Evolutionary conservation across 495 filamentous ascomycete species (phyloP).

Genomic region (Xylaria acuta): DNA sequence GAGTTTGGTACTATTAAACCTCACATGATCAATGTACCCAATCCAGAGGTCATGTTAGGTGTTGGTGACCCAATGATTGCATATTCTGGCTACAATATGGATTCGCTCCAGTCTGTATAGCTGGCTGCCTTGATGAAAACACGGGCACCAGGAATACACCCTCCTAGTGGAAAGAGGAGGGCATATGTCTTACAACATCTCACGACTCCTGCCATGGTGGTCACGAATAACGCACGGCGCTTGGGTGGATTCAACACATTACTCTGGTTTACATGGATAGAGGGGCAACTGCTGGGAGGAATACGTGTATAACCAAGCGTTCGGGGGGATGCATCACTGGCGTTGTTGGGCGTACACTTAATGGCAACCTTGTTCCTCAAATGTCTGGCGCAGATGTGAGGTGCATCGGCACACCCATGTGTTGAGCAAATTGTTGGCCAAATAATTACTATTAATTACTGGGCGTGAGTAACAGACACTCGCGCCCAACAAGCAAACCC

Average conservation of each 20-base stretch:
- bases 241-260: conserved; percentile 16
- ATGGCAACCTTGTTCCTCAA: neutral
- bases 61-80: conserved; percentile 57
- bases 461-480: conserved; percentile 17
- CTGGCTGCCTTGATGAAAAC: neutral
- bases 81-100: conserved; percentile 46
- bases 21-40: conserved; percentile 50
- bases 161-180: neutral
- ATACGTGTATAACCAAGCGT: conserved; percentile 12
- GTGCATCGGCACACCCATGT: conserved; percentile 1
- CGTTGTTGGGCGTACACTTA: conserved; percentile 17
- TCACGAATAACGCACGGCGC: conserved; percentile 23
- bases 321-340: conserved; percentile 13
- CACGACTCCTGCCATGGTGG: neutral
- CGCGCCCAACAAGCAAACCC: conserved; percentile 10
- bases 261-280: conserved; percentile 12
- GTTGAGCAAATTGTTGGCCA: conserved; percentile 12
- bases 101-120: conserved; percentile 36
- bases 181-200: neutral
- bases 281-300: neutral
- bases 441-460: conserved; percentile 29
- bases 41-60: conserved; percentile 57
- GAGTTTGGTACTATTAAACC: conserved; percentile 56
- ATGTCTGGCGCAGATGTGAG: conserved; percentile 2
- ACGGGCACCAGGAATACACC: neutral